A percentile compares a stretch with the other conserved stretches of the same genome.
Evolutionary conservation across 179 eudicot species (phyloP).

Genomic region (Carnegiea gigantea): DNA sequence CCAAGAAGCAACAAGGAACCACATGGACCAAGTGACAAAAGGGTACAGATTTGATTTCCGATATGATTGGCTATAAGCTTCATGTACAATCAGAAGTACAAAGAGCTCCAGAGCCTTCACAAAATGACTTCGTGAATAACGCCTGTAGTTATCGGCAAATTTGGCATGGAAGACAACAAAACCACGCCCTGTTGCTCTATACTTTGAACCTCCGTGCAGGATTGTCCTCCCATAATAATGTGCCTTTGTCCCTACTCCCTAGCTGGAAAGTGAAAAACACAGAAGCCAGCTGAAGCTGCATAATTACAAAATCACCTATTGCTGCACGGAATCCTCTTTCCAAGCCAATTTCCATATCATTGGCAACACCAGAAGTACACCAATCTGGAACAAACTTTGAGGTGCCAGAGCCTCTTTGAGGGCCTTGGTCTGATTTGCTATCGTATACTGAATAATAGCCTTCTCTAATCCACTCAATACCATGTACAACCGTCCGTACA

Average conservation of each 20-base stretch:
- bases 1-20: slow-evolving; percentile 83
- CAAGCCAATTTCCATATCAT: slow-evolving; percentile 80
- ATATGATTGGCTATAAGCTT: slow-evolving; percentile 61
- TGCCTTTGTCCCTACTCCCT: slow-evolving; percentile 78
- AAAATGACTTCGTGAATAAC: slow-evolving; percentile 77
- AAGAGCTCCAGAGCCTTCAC: slow-evolving; percentile 73
- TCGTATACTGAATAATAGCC: slow-evolving; percentile 52
- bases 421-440: slow-evolving; percentile 40
- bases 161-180: slow-evolving; percentile 80
- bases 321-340: slow-evolving; percentile 79
- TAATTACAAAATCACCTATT: slow-evolving; percentile 62
- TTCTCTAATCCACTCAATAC: slow-evolving; percentile 85
- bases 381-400: slow-evolving; percentile 65
- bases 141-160: slow-evolving; percentile 76
- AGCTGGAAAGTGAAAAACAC: slow-evolving; percentile 86
- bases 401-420: slow-evolving; percentile 74
- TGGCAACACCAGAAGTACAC: slow-evolving; percentile 61
- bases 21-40: slow-evolving; percentile 75
- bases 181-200: slow-evolving; percentile 86
- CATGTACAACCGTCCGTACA: slow-evolving; percentile 82
- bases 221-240: slow-evolving; percentile 71
- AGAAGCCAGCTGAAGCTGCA: slow-evolving; percentile 86
- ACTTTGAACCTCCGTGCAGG: slow-evolving; percentile 76
- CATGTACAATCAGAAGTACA: slow-evolving; percentile 54
- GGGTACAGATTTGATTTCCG: slow-evolving; percentile 57